A percentile compares a stretch with the other conserved stretches of the same genome.
Evolutionary conservation across 2,329 filamentous ascomycete genomes (phyloP).

Genomic region (Lojkania enalia): DNA sequence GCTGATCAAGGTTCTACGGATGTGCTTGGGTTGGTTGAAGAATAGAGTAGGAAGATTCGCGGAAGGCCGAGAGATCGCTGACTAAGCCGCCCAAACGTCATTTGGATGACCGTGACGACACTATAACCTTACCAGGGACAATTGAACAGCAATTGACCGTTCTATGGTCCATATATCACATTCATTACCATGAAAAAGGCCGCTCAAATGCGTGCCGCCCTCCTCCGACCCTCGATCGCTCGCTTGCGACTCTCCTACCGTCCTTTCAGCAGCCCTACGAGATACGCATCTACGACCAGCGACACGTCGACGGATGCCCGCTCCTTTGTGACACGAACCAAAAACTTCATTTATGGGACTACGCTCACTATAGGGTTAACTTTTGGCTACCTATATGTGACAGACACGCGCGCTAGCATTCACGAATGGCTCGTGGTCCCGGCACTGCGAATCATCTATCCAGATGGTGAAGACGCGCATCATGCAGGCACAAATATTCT

Average conservation of each 20-base stretch:
- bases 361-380: conserved; percentile 54
- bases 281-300: conserved; percentile 30
- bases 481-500: conserved; percentile 73
- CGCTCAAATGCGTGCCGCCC: conserved; percentile 32
- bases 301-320: conserved; percentile 38
- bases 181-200: conserved; percentile 30
- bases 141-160: conserved; percentile 21
- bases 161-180: conserved; percentile 22
- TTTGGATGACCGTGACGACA: no score
- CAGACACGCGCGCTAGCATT: conserved; percentile 58
- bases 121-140: not conserved
- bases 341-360: conserved; percentile 58
- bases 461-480: conserved; percentile 91
- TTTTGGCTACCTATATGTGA: conserved; percentile 56
- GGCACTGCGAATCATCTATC: conserved; percentile 65
- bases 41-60: no score
- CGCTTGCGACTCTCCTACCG: conserved; percentile 20
- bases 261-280: conserved; percentile 21
- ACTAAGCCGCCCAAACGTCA: not conserved
- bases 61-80: not conserved
- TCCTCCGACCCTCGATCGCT: conserved; percentile 27
- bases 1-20: no score
- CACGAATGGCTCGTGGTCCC: conserved; percentile 61
- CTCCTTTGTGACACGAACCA: conserved; percentile 50
- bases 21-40: no score